phyloP scores from a whole-genome alignment of 73 alveolate species.

The Paramecium octaurelia region DNA sequence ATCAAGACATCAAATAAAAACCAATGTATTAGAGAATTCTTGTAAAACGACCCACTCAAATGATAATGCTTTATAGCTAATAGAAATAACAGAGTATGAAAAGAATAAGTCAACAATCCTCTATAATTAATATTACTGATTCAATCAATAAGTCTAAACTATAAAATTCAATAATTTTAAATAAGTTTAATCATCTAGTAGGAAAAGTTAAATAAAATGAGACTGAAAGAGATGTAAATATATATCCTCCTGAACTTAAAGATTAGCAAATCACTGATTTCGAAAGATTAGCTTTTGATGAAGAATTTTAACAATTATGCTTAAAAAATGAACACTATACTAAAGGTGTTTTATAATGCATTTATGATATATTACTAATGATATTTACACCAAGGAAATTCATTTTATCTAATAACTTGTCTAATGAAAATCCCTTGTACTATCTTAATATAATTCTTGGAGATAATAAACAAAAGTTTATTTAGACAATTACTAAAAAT shows the following conservation, averaged over 20 bases:
- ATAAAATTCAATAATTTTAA: background rate
- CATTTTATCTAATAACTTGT: background rate
- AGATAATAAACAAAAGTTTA: background rate
- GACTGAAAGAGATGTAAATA: background rate
- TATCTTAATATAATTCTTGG: background rate
- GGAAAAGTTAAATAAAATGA: background rate
- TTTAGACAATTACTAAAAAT: background rate
- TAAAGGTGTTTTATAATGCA: background rate
- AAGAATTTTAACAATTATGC: background rate
- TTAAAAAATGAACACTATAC: conserved; percentile 1
- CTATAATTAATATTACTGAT: background rate
- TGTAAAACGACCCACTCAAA: background rate
- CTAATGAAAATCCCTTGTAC: background rate
- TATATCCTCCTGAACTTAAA: conserved; percentile 39
- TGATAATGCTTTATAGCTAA: background rate
- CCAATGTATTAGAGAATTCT: conserved; percentile 12
- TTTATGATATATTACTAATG: background rate
- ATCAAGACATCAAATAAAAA: background rate
- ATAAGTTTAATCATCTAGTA: background rate
- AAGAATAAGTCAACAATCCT: background rate
- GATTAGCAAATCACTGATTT: background rate
- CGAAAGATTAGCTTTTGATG: background rate
- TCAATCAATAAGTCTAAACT: background rate
- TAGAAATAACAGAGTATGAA: background rate
- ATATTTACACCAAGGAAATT: background rate